Conservation (phyloP, 495 filamentous ascomycete species). For the Pyronema omphalodes region DNA sequence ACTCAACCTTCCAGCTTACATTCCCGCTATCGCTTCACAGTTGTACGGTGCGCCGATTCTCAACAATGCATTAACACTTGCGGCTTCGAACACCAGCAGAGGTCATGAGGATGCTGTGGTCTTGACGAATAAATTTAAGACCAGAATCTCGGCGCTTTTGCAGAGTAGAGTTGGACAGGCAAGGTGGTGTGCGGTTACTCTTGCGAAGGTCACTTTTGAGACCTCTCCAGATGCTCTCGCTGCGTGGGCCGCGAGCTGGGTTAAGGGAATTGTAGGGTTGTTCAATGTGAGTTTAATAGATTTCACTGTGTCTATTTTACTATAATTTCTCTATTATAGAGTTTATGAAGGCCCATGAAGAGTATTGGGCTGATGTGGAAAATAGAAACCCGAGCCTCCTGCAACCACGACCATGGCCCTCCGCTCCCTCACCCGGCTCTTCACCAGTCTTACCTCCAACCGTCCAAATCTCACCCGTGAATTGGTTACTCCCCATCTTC, state of each 20-base stretch:
- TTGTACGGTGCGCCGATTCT: constrained; percentile 15
- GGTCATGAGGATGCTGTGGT: constrained; percentile 11
- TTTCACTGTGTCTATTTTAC: not conserved
- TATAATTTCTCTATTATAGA: not conserved
- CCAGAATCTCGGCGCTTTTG: constrained; percentile 18
- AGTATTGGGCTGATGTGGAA: not conserved
- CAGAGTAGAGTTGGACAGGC: constrained; percentile 14
- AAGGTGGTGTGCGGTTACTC: constrained; percentile 15
- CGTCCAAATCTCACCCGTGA: constrained; percentile 19
- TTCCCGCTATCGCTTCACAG: constrained; percentile 10
- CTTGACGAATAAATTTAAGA: constrained; percentile 20
- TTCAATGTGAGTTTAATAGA: constrained; percentile 12
- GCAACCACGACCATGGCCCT: constrained; percentile 12
- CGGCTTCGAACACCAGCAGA: not conserved
- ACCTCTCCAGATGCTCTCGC: constrained; percentile 18
- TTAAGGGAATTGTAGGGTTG: constrained; percentile 16
- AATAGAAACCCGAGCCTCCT: constrained; percentile 18
- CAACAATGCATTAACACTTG: constrained; percentile 7
- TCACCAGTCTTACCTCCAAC: constrained; percentile 12
- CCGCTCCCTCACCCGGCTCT: constrained; percentile 12
- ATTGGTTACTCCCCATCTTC: constrained; percentile 20
- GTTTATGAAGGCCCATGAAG: not conserved
- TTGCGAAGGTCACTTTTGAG: constrained; percentile 17
- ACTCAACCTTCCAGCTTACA: constrained; percentile 9
- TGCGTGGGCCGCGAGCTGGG: constrained; percentile 12